Base-by-base conservation (phyloP, 257 asterid species). In the Scutellaria baicalensis region DNA sequence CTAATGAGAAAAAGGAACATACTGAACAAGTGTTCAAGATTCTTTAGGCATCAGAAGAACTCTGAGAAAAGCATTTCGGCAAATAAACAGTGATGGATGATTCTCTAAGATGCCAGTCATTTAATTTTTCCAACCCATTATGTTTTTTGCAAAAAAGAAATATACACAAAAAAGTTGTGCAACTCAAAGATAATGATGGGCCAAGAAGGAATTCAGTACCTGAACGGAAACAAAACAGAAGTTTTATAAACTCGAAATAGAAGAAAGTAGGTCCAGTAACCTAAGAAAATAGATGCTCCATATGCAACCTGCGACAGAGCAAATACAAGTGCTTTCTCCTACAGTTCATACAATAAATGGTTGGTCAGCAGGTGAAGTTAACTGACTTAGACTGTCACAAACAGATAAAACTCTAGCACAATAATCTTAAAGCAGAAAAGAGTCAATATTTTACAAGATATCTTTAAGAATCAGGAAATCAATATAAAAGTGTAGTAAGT, bases 261-360 rank as follows among this genome's bases (percentile, higher is more conserved):
- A 81, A 91, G 82, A 75, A 94, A 91, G 84, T 86, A 91, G 59
- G 85, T 88, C 98, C 99, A 94, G 74, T 94, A 94, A 74, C 99
- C 95, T 62, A 85, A 70, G 80, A 94, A 86, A 42, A 88, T 75
- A 20, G 82, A 80, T 65, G 82, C 91, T 49, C 95, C 99, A 77
- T 85, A 94, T 70, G 97, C 91, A 52, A 84, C 85, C 83, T 94
- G 99, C 14, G 99, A 88, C 78, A 92, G 76, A 73, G 89, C 82
- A 84, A 94, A 94, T 65, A 84, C 78, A 74, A 87, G 82, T 71
- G 90, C 80, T 83, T 83, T 94, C 86, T 89, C 99, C 99, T 91
- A 87, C 81, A 81, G 75, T 57, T 68, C 80, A 67, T 35, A 71
- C 36, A 44, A 70, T 35, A 65, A 45, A 71, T 43, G 59, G 63